Percentiles rank a stretch among this genome's conserved stretches.
Evolutionary conservation across 192 early-diverging fungal genomes (phyloP).

Genomic region (Neocallimastix lanati): DNA sequence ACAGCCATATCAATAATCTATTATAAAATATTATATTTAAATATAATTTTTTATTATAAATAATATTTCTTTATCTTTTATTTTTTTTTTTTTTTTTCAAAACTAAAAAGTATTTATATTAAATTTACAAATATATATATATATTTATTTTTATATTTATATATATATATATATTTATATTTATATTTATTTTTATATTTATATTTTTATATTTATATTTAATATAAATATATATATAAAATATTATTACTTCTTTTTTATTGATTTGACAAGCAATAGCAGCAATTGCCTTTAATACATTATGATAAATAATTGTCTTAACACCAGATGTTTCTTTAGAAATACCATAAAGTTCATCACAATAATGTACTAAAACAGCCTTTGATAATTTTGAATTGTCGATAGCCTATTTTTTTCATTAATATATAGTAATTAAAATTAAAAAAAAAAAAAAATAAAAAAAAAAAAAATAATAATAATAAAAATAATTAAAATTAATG

Average conservation of each 20-base stretch:
- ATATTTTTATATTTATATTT: too few species aligned
- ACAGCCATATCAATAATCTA: conserved; percentile 10
- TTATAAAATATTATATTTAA: too few species aligned
- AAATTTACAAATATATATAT: too few species aligned
- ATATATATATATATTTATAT: neutral
- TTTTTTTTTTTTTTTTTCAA: neutral
- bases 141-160: too few species aligned
- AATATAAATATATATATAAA: too few species aligned
- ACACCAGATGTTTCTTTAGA: neutral
- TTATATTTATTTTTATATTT: neutral
- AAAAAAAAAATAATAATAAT: too few species aligned
- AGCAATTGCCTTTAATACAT: neutral
- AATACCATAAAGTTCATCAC: neutral
- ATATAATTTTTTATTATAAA: neutral
- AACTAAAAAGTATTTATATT: too few species aligned
- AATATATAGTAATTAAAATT: too few species aligned
- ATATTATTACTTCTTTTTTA: neutral
- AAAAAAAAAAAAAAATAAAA: too few species aligned
- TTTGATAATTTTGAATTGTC: neutral
- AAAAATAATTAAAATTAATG: too few species aligned
- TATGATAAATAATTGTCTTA: neutral
- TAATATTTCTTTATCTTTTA: neutral
- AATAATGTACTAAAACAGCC: neutral
- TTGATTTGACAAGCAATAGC: neutral
- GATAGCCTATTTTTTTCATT: neutral